Percentiles rank a stretch among this genome's conserved stretches.
These are phyloP conservation scores for Leccinum arenicola DNA, from an alignment of 768 basidiomycete genomes.

Conservation along the genomic window DNA sequence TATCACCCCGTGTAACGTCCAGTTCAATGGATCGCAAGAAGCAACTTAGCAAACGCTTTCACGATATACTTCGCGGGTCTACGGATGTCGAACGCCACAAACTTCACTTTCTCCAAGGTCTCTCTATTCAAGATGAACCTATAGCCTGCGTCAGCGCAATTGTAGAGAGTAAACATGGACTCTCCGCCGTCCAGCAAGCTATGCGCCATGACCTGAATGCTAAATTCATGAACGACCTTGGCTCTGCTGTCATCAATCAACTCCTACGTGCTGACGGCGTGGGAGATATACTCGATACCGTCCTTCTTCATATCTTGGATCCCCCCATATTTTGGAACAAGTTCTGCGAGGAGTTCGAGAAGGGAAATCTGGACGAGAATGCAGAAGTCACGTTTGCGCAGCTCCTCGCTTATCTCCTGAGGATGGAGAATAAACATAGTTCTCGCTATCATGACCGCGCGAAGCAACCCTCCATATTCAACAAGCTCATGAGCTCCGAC, in stretches of 20 bases:
- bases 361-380: slow-evolving; percentile 30
- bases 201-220: slow-evolving; percentile 39
- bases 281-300: slow-evolving; percentile 35
- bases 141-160: slow-evolving; percentile 38
- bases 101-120: slow-evolving; percentile 43
- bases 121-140: slow-evolving; percentile 40
- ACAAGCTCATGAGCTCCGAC: slow-evolving; percentile 24
- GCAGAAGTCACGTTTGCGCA: slow-evolving; percentile 42
- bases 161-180: slow-evolving; percentile 35
- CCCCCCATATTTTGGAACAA: slow-evolving; percentile 51
- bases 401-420: slow-evolving; percentile 50
- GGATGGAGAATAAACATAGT: slow-evolving; percentile 34
- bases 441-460: slow-evolving; percentile 40
- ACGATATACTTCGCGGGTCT: slow-evolving; percentile 32
- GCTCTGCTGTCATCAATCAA: slow-evolving; percentile 35
- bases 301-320: slow-evolving; percentile 43
- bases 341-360: slow-evolving; percentile 36
- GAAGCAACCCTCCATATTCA: slow-evolving; percentile 29
- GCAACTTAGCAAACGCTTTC: slow-evolving; percentile 36
- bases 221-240: slow-evolving; percentile 43
- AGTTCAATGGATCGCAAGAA: slow-evolving; percentile 21
- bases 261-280: slow-evolving; percentile 39
- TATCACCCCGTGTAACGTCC: too few species aligned
- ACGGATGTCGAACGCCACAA: slow-evolving; percentile 26
- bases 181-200: slow-evolving; percentile 37